Evolutionary conservation across 495 filamentous ascomycete genomes (phyloP).

Genomic region (Astrothelium subdiscretum): DNA sequence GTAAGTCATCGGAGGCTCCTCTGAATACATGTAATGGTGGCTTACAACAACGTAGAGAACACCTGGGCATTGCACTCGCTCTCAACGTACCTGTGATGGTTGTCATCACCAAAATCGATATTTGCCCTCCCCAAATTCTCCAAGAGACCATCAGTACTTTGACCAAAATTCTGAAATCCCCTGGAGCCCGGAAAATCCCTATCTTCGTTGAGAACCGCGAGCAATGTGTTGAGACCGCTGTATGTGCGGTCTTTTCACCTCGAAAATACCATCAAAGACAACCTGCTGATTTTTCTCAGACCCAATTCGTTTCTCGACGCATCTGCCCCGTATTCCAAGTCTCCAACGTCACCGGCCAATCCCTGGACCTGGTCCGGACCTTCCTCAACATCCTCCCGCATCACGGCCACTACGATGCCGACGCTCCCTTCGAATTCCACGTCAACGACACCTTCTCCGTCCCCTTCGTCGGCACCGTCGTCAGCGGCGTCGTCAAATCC

Average conservation of each 20-base stretch:
- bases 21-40: not conserved
- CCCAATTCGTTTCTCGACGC: constrained; percentile 87
- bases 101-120: constrained; percentile 97
- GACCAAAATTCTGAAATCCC: constrained; percentile 81
- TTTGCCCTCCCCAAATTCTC: constrained; percentile 91
- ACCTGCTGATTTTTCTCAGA: constrained; percentile 23
- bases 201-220: constrained; percentile 88
- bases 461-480: constrained; percentile 91
- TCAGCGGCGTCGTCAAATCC: constrained; percentile 83
- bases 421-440: constrained; percentile 86
- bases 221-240: constrained; percentile 83
- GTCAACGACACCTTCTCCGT: constrained; percentile 99
- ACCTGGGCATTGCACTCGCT: constrained; percentile 88
- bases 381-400: constrained; percentile 95
- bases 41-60: constrained; percentile 41
- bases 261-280: not conserved
- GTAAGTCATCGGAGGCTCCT: constrained; percentile 16
- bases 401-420: constrained; percentile 81
- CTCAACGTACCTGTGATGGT: constrained; percentile 97
- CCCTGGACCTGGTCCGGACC: constrained; percentile 66
- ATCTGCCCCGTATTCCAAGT: constrained; percentile 98
- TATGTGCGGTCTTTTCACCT: constrained; percentile 8
- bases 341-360: constrained; percentile 90
- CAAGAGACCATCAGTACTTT: constrained; percentile 91
- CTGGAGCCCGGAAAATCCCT: constrained; percentile 91